Base-by-base conservation (phyloP, 179 eudicot species). In the Corrigiola litoralis region DNA sequence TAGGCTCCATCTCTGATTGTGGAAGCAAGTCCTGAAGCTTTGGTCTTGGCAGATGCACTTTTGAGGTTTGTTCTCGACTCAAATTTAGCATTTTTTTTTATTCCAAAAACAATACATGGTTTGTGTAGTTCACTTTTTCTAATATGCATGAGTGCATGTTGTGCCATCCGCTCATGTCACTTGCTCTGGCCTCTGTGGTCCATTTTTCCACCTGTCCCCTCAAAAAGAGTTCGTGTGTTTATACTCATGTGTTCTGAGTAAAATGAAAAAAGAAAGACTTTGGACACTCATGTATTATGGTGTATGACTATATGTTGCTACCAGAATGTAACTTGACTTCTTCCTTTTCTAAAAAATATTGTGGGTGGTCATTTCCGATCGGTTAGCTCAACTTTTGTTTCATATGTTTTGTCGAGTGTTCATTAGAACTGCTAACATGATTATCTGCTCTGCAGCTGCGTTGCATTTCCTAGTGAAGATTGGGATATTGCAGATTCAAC, bases 401-500 rank as follows among this genome's bases (percentile, higher is more conserved):
- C 33, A 34, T 23, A 37, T 25, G 48, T 29, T 37, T 41, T 45
- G 56, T 27, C 10, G 29, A 53, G 34, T 28, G 37, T 49, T 41
- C n/a, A 37, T 33, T 67, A n/a, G 31, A 67, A 50, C 32, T 60
- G 34, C 75, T 73, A 61, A 68, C 53, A 37, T 67, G 28, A 67
- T 63, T 50, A 32, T n/a, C 61, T 42, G 63, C 41, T 51, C 71
- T 80, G 81, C 95, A 95, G 99, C 67, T 95, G 99, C 77, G 88
- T 91, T 23, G 79, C 88, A 41, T 86, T 83, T 88, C 83, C 95
- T 69, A 79, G 94, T 82, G 85, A 82, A 75, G 97, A 86, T 33
- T 95, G 99, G 97, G 97, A 88, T 51, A 85, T 95, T 66, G 97
- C 97, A 27, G 97, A 95, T 72, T 88, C 88, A 58, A 95, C 97